phyloP scores from a whole-genome alignment of 2,329 filamentous ascomycete species.

The Diaporthe longicolla region DNA sequence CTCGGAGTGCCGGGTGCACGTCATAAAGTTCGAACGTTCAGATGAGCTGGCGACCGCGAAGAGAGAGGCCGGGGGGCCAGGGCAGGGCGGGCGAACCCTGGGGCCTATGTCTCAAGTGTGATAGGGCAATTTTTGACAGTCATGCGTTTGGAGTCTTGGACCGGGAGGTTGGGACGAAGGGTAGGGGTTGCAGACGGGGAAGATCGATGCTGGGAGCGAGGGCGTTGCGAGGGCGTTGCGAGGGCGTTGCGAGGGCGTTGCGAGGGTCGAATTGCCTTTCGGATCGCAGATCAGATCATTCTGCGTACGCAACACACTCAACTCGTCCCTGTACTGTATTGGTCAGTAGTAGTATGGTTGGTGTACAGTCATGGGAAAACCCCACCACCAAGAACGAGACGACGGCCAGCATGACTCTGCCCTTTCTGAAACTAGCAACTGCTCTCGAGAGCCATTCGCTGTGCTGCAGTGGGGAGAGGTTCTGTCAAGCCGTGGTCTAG shows the following conservation, averaged over 20 bases:
- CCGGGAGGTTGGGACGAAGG: constrained; percentile 34
- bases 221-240: background rate
- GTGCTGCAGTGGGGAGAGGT: background rate
- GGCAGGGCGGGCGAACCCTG: constrained; percentile 31
- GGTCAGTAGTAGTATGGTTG: too few relatives aligned
- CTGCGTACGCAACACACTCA: background rate
- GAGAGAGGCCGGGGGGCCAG: constrained; percentile 16
- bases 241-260: constrained; percentile 6
- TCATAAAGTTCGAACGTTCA: constrained; percentile 20
- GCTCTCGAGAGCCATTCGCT: constrained; percentile 2
- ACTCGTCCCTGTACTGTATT: background rate
- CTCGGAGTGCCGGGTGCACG: constrained; percentile 31
- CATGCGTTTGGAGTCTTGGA: constrained; percentile 32
- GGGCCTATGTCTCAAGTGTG: constrained; percentile 30
- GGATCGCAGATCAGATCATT: constrained; percentile 30
- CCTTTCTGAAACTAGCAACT: constrained; percentile 21
- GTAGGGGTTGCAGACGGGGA: constrained; percentile 27
- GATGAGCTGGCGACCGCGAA: constrained; percentile 25
- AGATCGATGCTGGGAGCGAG: constrained; percentile 28
- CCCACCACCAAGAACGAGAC: background rate
- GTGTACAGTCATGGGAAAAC: too few relatives aligned
- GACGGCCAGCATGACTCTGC: constrained; percentile 12
- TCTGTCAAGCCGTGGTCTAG: background rate
- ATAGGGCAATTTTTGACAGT: constrained; percentile 37
- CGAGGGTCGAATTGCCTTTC: constrained; percentile 24